Percentiles rank a stretch among this genome's conserved stretches.
Conservation (phyloP, 2,329 filamentous ascomycete species). For the Dactylonectria macrodidyma region DNA sequence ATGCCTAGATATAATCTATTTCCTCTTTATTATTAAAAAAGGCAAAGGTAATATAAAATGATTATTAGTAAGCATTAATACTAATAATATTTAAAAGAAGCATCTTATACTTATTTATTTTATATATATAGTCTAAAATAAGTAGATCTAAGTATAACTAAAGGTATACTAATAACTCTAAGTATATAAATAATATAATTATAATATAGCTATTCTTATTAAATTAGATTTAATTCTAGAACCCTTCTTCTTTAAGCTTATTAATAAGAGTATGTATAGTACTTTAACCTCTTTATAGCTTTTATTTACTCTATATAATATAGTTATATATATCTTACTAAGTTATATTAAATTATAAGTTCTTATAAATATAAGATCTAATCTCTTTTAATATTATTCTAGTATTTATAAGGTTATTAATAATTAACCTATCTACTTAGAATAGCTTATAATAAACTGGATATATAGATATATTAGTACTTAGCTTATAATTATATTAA, state of each 20-base stretch:
- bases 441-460: neutral
- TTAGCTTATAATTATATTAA: neutral
- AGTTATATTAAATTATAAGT: too few relatives aligned
- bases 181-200: neutral
- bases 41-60: neutral
- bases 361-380: neutral
- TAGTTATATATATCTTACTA: too few relatives aligned
- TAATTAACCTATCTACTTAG: neutral
- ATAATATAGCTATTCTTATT: neutral
- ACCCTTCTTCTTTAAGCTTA: too few relatives aligned
- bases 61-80: too few relatives aligned
- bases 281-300: too few relatives aligned
- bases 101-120: too few relatives aligned
- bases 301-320: too few relatives aligned
- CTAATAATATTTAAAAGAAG: neutral
- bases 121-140: constrained; percentile 27
- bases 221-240: too few relatives aligned
- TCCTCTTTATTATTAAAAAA: constrained; percentile 27
- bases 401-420: neutral
- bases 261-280: neutral
- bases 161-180: neutral
- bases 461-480: neutral
- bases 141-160: constrained; percentile 15
- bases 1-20: too few relatives aligned
- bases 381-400: neutral